Evolutionary conservation across 2,329 filamentous ascomycete species (phyloP).

Genomic region (Apiospora hydei): DNA sequence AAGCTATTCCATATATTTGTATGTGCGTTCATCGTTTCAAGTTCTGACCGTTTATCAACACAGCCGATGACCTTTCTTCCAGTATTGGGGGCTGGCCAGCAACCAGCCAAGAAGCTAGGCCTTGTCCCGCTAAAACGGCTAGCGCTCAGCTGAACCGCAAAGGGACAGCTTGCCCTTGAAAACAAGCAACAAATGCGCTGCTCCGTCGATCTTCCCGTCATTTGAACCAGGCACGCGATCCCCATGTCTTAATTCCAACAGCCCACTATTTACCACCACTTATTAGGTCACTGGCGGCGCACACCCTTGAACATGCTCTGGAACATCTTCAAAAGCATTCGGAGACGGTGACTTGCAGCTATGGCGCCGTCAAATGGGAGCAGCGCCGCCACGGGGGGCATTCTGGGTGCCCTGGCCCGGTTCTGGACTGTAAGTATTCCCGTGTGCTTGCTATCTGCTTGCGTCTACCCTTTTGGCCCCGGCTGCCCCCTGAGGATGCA

Average conservation of each 20-base stretch:
- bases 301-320: constrained; percentile 45
- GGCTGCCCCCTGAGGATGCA: not conserved
- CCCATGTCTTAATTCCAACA: constrained; percentile 19
- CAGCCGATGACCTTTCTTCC: not conserved
- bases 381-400: constrained; percentile 32
- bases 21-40: not conserved
- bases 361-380: constrained; percentile 46
- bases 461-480: not conserved
- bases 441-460: not conserved
- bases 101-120: not conserved
- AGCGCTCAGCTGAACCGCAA: not conserved
- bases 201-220: constrained; percentile 11
- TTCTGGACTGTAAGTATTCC: constrained; percentile 55
- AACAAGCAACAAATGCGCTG: not conserved
- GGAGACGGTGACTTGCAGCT: constrained; percentile 52
- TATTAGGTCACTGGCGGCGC: not conserved
- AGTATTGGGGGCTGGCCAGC: not conserved
- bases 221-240: constrained; percentile 11
- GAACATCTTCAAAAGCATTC: constrained; percentile 44
- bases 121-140: not conserved
- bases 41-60: not conserved
- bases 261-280: constrained; percentile 15
- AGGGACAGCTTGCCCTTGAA: not conserved
- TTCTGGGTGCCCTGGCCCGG: constrained; percentile 45
- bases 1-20: not conserved